These are phyloP conservation scores for Logfia minima DNA, from an alignment of 129 eudicot species.

Conservation along the genomic window DNA sequence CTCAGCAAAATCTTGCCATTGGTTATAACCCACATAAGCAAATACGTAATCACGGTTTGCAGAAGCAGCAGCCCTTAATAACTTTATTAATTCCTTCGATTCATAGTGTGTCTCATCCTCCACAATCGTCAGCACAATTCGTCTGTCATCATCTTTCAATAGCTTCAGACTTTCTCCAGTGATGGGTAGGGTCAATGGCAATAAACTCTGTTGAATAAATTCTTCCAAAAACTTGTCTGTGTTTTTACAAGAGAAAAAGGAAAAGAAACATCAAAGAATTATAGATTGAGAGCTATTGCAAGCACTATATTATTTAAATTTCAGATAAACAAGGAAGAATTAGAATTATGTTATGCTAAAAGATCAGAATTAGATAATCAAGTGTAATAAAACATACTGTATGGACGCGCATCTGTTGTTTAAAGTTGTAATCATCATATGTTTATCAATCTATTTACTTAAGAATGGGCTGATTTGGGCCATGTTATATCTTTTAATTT, in stretches of 20 bases:
- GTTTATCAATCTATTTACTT: neutral
- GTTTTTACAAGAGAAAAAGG: constrained; percentile 16
- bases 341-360: neutral
- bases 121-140: constrained; percentile 73
- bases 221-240: constrained; percentile 79
- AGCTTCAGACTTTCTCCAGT: constrained; percentile 61
- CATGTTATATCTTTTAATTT: neutral
- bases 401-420: neutral
- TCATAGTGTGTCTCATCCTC: constrained; percentile 59
- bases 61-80: constrained; percentile 90
- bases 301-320: neutral
- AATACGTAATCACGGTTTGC: constrained; percentile 91
- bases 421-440: neutral
- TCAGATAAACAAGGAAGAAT: no score
- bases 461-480: neutral
- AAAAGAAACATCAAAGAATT: constrained; percentile 10
- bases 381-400: neutral
- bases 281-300: constrained; percentile 6
- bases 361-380: neutral
- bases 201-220: constrained; percentile 71
- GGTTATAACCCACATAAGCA: constrained; percentile 81
- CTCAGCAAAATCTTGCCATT: constrained; percentile 75
- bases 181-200: constrained; percentile 78
- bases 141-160: constrained; percentile 80
- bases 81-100: constrained; percentile 59